Evolutionary conservation across 176 grass and related monocot genomes (phyloP).

Genomic region (Phragmites australis): DNA sequence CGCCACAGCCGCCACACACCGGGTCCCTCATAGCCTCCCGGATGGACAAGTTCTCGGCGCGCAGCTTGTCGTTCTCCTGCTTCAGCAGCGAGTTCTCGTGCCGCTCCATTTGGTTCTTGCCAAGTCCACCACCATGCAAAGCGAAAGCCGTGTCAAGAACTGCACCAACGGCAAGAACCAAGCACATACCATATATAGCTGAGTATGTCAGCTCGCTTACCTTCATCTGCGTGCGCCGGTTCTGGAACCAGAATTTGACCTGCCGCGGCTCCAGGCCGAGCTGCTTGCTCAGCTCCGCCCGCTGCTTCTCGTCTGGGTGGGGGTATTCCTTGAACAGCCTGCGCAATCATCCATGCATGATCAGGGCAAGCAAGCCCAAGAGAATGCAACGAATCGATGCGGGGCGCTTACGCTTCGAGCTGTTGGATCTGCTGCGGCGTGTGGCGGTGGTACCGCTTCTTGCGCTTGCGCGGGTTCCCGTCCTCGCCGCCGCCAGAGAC

Average conservation of each 20-base stretch:
- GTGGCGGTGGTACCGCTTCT: constrained; percentile 75
- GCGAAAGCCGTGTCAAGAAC: not conserved
- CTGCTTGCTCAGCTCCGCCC: constrained; percentile 55
- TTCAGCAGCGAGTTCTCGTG: constrained; percentile 70
- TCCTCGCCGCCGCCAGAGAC: constrained; percentile 15
- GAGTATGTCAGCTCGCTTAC: constrained; percentile 27
- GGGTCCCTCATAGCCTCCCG: constrained; percentile 52
- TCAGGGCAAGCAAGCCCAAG: not conserved
- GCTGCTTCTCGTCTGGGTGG: constrained; percentile 79
- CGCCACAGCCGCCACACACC: constrained; percentile 59
- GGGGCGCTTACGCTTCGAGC: constrained; percentile 67
- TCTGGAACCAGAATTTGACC: constrained; percentile 99
- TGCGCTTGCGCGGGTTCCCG: constrained; percentile 57
- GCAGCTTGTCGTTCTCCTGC: constrained; percentile 82
- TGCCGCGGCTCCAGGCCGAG: constrained; percentile 64
- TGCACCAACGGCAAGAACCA: not conserved
- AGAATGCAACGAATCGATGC: not conserved
- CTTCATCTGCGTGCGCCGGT: constrained; percentile 79
- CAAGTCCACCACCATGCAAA: constrained; percentile 25
- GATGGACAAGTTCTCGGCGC: constrained; percentile 71
- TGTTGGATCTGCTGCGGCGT: constrained; percentile 82
- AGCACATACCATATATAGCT: not conserved
- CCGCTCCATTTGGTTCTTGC: constrained; percentile 61
- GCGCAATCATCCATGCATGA: constrained; percentile 3
- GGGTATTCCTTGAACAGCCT: constrained; percentile 80